Percentiles rank a stretch among this genome's conserved stretches.
Evolutionary conservation across 805 yeast species (phyloP).

Genomic region (Myxozyma neotropica): DNA sequence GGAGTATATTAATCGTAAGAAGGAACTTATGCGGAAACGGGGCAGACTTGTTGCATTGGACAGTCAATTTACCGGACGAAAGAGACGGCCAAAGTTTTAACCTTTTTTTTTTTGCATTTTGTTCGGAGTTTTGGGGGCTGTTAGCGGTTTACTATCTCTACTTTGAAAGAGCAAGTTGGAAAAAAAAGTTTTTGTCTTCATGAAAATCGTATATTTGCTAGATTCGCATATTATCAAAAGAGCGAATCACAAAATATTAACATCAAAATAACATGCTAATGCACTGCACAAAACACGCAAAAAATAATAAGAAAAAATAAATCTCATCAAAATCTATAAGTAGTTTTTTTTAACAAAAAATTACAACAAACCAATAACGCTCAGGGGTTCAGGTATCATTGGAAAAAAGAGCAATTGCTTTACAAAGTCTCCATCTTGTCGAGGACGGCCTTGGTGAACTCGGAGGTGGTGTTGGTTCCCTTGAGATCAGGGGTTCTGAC

Average conservation of each 20-base stretch:
- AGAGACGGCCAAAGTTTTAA: constrained; percentile 66
- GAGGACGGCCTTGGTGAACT: constrained; percentile 90
- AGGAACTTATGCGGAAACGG: constrained; percentile 87
- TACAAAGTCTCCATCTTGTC: constrained; percentile 31
- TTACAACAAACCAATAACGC: no score
- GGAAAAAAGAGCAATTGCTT: no score
- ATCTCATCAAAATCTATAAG: no score
- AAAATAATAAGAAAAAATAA: neutral
- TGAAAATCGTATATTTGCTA: neutral
- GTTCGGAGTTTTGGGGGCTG: neutral
- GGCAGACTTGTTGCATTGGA: constrained; percentile 87
- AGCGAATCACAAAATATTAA: neutral
- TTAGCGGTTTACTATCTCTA: neutral
- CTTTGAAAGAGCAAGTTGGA: no score
- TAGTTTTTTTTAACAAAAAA: no score
- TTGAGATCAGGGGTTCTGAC: constrained; percentile 87
- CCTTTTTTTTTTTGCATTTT: neutral
- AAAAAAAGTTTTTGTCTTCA: neutral
- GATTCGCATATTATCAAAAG: neutral
- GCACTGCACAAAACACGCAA: constrained; percentile 14
- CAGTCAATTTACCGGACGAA: constrained; percentile 88
- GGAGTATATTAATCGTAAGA: constrained; percentile 85
- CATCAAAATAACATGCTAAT: neutral
- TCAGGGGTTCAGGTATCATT: no score
- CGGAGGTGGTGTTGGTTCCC: constrained; percentile 85